Evolutionary conservation across 495 filamentous ascomycete species (phyloP), one percentile per base, ranked within the genome.

Genomic region (Annulohypoxylon maeteangense): DNA sequence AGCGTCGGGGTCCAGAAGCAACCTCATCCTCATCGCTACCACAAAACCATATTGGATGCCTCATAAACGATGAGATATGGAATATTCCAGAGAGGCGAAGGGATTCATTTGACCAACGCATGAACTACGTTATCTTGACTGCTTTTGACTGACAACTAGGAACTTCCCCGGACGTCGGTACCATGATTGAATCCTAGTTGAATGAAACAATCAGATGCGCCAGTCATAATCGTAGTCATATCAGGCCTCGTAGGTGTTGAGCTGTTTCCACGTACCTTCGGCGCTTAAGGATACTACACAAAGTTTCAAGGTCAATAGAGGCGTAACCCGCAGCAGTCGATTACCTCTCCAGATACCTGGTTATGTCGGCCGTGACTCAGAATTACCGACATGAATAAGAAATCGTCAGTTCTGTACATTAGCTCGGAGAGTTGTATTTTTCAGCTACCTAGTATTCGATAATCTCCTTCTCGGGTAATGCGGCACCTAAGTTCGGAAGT

Each of bases 61-160:
- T 65, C 48, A 32, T 31, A 2, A 45, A 64, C 0, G 20, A 16
- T 34, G 29, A 2, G 42, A 47, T n/a, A 55, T 25, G 10, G 38
- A 45, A 47, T 3, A n/a, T 65, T 36, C 51, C 38, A 63, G 14
- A 7, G n/a, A 25, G 34, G 34, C 11, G n/a, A 57, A 29, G 20
- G 38, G 38, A 40, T 40, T 34, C 29, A 25, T 8, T 34, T 45
- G 25, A 25, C 14, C 25, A 25, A 25, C n/a, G 36, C 20, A n/a
- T 65, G 40, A 56, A 45, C 25, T 29, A 65, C 29, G 51, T 34
- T 65, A 38, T 56, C 27, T 57, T 27, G 42, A 44, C 16, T 36
- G 62, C 16, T 56, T 29, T 48, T 16, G 40, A 42, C 11, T 25
- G 62, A 36, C 50, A 18, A 65, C 4, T 0, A 34, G 25, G 51